A percentile compares a stretch with the other conserved stretches of the same genome.
phyloP scores from a whole-genome alignment of 1,284 basidiomycete genomes.

The Cutaneotrichosporon sp. region DNA sequence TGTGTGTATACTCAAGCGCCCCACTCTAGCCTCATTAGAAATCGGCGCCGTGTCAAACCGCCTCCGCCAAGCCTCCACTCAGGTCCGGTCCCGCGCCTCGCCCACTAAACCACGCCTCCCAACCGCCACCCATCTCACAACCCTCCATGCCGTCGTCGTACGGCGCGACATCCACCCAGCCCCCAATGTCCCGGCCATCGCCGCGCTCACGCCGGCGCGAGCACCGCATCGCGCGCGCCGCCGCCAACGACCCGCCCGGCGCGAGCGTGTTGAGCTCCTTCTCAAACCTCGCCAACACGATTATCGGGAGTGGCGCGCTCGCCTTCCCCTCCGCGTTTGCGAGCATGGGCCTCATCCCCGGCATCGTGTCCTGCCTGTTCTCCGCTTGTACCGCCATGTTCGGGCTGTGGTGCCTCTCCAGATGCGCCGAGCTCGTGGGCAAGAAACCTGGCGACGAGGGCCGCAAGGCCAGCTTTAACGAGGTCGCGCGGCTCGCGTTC shows the following conservation, averaged over 20 bases:
- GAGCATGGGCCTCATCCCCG: constrained; percentile 80
- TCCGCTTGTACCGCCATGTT: constrained; percentile 79
- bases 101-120: background rate
- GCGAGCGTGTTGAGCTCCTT: constrained; percentile 36
- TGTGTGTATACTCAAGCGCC: background rate
- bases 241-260: constrained; percentile 18
- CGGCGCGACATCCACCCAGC: background rate
- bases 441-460: constrained; percentile 53
- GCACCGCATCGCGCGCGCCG: constrained; percentile 15
- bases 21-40: background rate
- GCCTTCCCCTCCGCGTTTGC: constrained; percentile 70
- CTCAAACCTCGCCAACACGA: constrained; percentile 76
- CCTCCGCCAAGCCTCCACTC: constrained; percentile 4
- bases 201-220: constrained; percentile 11
- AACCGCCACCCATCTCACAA: constrained; percentile 3
- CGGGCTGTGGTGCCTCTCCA: constrained; percentile 84
- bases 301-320: constrained; percentile 77
- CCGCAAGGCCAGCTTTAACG: constrained; percentile 78
- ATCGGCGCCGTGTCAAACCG: background rate
- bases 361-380: constrained; percentile 82
- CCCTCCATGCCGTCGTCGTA: constrained; percentile 3
- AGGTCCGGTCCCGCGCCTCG: background rate
- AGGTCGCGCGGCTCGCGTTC: constrained; percentile 80
- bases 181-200: constrained; percentile 5
- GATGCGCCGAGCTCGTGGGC: constrained; percentile 75